Base-by-base conservation (phyloP, 306 rosid species). In the Dalbergia cultrata region DNA sequence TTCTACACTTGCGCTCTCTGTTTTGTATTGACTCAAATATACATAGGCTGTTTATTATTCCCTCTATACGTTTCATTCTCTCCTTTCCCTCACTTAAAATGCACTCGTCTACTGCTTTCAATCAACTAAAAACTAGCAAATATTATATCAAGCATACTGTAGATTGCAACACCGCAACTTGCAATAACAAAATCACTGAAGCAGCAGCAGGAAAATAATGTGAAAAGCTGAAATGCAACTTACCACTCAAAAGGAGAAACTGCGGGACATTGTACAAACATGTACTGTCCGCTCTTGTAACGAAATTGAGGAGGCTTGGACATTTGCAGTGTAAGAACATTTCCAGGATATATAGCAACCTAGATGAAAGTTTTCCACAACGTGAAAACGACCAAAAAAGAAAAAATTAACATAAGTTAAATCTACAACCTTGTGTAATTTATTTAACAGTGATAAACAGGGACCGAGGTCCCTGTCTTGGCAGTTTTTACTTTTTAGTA, bases 251-350 rank as follows among this genome's bases (percentile, higher is more conserved):
- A 93, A 3, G 98, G 97, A 81, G 99, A 93, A 85, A 96, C 92
- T 4, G 93, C 95, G n/a, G 99, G 94, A 82, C 99, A 96, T 80
- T 96, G 99, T 56, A 96, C 99, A 89, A 93, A 96, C 99, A 96
- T 96, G 92, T 96, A 96, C 80, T 93, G 98, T 75, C 98, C 99
- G 49, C 99, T 96, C 83, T 89, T 96, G 94, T 96, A 88, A 16
- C 87, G 92, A 76, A 96, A 96, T 79, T 88, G 98, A 50, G 92
- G 89, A 70, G 99, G 97, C 90, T 93, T 96, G 12, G 97, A 93
- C 99, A 96, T 96, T 88, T 96, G 97, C 90, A 96, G 72, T 3
- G 98, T 87, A 84, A 96, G 92, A 67, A 96, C 98, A 77, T 96
- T 93, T 80, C 99, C 99, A 18, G 98, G 97, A 89, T 96, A 92